A percentile compares a stretch with the other conserved stretches of the same genome.
Evolutionary conservation across 768 basidiomycete species (phyloP).

Genomic region (Leccinum arenicola): DNA sequence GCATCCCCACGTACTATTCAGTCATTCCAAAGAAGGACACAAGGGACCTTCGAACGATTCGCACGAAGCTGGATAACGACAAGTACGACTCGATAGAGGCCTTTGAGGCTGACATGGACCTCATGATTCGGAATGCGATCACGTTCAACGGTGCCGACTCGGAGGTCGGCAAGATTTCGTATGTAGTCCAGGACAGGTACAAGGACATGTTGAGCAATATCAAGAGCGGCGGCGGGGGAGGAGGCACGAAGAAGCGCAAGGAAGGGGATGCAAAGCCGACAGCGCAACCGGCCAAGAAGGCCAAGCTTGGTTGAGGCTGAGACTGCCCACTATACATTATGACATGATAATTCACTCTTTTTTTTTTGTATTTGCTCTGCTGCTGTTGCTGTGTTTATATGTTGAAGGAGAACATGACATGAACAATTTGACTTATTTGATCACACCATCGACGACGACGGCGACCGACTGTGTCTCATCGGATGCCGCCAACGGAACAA

Average conservation of each 20-base stretch:
- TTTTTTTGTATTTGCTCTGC: constrained; percentile 28
- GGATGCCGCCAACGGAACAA: constrained; percentile 22
- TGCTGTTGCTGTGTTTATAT: constrained; percentile 31
- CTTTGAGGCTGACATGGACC: constrained; percentile 80
- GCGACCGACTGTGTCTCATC: too few species aligned
- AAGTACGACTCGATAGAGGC: constrained; percentile 76
- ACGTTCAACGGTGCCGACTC: constrained; percentile 84
- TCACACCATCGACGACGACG: background rate
- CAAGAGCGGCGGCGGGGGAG: constrained; percentile 27
- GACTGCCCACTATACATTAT: constrained; percentile 22
- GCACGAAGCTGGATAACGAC: constrained; percentile 75
- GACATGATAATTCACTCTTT: constrained; percentile 28
- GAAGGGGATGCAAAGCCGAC: constrained; percentile 58
- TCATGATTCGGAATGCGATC: constrained; percentile 88
- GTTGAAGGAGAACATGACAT: constrained; percentile 5
- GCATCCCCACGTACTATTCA: constrained; percentile 86
- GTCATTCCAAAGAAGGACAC: constrained; percentile 83
- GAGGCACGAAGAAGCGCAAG: constrained; percentile 67
- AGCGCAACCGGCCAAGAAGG: constrained; percentile 67
- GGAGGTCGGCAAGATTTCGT: constrained; percentile 68
- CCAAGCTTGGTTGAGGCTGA: constrained; percentile 48
- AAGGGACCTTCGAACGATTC: constrained; percentile 82
- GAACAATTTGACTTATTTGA: background rate
- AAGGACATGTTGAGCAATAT: constrained; percentile 51
- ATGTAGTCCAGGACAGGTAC: constrained; percentile 47